Conservation (phyloP, 345 rosid genomes). For the Arabidopsis thaliana region DNA sequence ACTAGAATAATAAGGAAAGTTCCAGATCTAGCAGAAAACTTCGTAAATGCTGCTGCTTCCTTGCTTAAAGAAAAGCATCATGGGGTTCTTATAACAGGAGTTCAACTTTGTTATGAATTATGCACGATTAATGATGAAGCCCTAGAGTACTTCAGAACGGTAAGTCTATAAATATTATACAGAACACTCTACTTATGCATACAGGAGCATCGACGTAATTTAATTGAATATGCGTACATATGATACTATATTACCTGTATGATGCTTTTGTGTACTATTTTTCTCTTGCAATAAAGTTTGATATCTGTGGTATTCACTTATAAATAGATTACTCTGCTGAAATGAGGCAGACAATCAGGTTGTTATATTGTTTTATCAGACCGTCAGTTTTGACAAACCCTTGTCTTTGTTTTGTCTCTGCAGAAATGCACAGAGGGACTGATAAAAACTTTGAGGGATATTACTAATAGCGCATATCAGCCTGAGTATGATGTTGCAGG, state of each 20-base stretch:
- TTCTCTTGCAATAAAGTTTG: not conserved
- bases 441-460: constrained; percentile 86
- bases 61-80: constrained; percentile 98
- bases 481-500: constrained; percentile 99
- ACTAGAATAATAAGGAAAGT: constrained; percentile 95
- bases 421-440: constrained; percentile 93
- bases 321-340: constrained; percentile 9
- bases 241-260: constrained; percentile 19
- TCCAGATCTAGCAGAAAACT: constrained; percentile 98
- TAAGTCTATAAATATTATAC: constrained; percentile 39
- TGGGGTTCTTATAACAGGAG: constrained; percentile 93
- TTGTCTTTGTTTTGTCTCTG: constrained; percentile 33
- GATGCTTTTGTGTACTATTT: constrained; percentile 18
- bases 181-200: constrained; percentile 10
- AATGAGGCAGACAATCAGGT: constrained; percentile 1
- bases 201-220: not conserved
- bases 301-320: constrained; percentile 17
- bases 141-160: constrained; percentile 87
- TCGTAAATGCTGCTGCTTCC: constrained; percentile 83
- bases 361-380: not conserved
- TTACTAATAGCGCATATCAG: constrained; percentile 88
- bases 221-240: constrained; percentile 17
- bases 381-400: constrained; percentile 8
- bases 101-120: constrained; percentile 94
- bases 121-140: constrained; percentile 91